A percentile compares a stretch with the other conserved stretches of the same genome.
phyloP scores from a whole-genome alignment of 2,329 filamentous ascomycete species.

The Trichoderma aggressivum region DNA sequence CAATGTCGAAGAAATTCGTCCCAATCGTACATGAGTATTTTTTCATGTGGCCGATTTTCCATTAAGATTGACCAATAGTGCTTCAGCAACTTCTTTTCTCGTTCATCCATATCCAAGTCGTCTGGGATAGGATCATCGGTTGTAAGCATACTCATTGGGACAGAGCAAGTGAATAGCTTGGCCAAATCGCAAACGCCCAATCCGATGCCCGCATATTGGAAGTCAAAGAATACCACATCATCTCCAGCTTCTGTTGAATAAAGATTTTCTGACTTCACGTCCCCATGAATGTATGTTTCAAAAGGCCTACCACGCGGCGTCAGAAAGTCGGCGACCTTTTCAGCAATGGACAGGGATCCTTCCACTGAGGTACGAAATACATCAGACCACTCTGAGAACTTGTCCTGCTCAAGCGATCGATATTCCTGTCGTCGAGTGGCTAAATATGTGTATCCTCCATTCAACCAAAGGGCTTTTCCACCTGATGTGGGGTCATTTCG shows the following conservation, averaged over 20 bases:
- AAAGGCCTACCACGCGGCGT: conserved; percentile 42
- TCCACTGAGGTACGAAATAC: conserved; percentile 41
- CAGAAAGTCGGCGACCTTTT: conserved; percentile 51
- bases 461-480: conserved; percentile 51
- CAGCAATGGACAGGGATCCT: conserved; percentile 41
- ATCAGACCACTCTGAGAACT: conserved; percentile 52
- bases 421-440: conserved; percentile 60
- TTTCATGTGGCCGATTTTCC: not conserved
- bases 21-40: conserved; percentile 47
- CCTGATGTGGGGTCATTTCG: conserved; percentile 16
- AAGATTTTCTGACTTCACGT: conserved; percentile 67
- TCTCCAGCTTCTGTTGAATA: conserved; percentile 52
- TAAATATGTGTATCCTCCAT: conserved; percentile 68
- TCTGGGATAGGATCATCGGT: conserved; percentile 29
- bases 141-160: conserved; percentile 53
- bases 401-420: conserved; percentile 42
- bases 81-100: conserved; percentile 50
- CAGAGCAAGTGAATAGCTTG: conserved; percentile 64
- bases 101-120: conserved; percentile 46
- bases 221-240: conserved; percentile 63
- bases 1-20: conserved; percentile 55
- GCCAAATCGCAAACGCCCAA: conserved; percentile 64
- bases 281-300: conserved; percentile 63
- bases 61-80: conserved; percentile 45
- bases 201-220: conserved; percentile 64